phyloP scores from a whole-genome alignment of 306 rosid genomes.

The Nissolia schottii region DNA sequence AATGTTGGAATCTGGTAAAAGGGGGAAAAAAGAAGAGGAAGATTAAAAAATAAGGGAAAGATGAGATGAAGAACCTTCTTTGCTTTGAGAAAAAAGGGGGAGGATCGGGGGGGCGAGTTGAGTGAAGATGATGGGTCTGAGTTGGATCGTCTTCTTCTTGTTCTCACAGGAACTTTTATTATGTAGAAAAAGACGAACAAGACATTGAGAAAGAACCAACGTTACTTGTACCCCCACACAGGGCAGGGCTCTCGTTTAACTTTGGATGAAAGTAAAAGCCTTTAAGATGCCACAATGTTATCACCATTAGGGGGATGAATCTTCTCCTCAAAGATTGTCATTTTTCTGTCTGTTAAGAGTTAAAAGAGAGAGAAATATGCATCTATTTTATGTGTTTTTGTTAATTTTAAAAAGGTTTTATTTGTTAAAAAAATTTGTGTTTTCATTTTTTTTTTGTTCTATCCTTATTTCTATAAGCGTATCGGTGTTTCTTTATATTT shows the following conservation, averaged over 20 bases:
- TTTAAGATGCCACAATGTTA: too few relatives aligned
- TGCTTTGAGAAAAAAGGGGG: background rate
- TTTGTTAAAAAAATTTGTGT: too few relatives aligned
- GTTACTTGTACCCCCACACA: background rate
- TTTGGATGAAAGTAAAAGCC: background rate
- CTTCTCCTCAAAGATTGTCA: too few relatives aligned
- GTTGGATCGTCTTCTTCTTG: constrained; percentile 16
- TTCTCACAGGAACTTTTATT: background rate
- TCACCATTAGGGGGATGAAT: too few relatives aligned
- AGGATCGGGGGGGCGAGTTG: background rate
- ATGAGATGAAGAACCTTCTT: background rate
- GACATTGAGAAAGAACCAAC: background rate
- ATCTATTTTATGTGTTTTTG: too few relatives aligned
- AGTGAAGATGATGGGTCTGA: background rate
- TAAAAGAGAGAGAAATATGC: too few relatives aligned
- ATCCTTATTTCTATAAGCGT: too few relatives aligned
- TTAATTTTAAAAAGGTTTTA: too few relatives aligned
- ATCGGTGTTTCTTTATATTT: too few relatives aligned
- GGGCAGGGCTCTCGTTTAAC: background rate
- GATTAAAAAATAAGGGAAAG: background rate
- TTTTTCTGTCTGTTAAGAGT: too few relatives aligned
- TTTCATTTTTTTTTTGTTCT: too few relatives aligned
- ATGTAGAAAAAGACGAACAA: background rate
- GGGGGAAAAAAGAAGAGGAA: background rate
- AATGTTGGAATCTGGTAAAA: background rate